Base-by-base conservation (phyloP, 306 rosid genomes). In the Arachis hypogaea region DNA sequence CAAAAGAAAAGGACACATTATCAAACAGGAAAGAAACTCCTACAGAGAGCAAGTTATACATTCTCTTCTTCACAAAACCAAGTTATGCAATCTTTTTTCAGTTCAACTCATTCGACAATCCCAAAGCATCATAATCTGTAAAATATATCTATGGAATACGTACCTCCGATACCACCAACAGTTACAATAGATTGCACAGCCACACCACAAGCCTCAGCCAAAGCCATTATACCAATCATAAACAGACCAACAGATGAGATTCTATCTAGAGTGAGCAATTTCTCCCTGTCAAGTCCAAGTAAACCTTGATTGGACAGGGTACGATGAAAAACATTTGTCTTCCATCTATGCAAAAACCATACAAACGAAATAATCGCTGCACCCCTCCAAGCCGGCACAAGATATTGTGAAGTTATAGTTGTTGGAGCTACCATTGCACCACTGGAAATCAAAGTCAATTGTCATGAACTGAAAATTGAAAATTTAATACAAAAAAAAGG, bases 81-180 rank as follows among this genome's bases (percentile, higher is more conserved):
- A 51, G 49, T 41, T 41, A 42, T 73, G 6, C 33, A 40, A 51
- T 51, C 1, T 14, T 59, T 50, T 22, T 58, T 51, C 59, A 50
- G 43, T 38, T 71, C 51, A 50, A 70, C 30, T 63, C 5, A 9
- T 36, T 70, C 57, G 8, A 40, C 38, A 43, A 41, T 70, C 30
- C 9, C 51, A 69, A 56, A 56, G 71, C 72, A 69, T 59, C 12
- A 70, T 41, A 49, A 50, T 66, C 64, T 16, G 3, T 33, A 49
- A 58, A 69, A 55, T 6, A 47, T 52, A 54, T 36, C 22, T 14
- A 71, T 43, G 33, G 64, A 38, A 66, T 41, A 65, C 71, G 59
- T 69, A 92, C 99, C 99, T 88, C 95, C 97, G 60, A 94, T 88
- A 40, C 97, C 99, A 80, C 99, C 99, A 80, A 92, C 93, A 4